Evolutionary conservation across 805 yeast species (phyloP), one percentile per base, ranked within the genome.

Genomic region (Wickerhamomyces kurtzmanii): DNA sequence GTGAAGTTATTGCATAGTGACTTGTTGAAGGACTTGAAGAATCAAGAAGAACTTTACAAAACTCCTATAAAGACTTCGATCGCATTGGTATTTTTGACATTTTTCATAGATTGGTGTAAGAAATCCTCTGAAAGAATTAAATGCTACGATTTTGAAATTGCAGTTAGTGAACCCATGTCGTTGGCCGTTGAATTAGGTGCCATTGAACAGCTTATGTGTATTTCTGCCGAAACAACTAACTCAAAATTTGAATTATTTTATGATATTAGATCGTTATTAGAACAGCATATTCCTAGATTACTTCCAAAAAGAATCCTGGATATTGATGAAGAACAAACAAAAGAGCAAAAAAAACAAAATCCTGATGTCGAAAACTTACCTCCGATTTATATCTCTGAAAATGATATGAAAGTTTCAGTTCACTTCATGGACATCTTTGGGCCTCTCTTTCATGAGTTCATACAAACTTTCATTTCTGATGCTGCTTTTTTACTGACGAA

Each of bases 101-200:
- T 60, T 28, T 75, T 78, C 41, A 68, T 75, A 29, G 62, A 68
- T 6, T 78, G 86, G 87, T 77, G 85, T 47, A 80, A 78, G 42
- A 37, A 51, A 7, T 57, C 62, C 4, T 44, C 57, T 3, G 28
- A 46, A 5, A 58, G 79, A 34, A 58, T 62, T 0, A 39, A 48
- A 13, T 53, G 59, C 17, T 68, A 61, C 34, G 76, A 75, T 36
- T 78, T 77, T 39, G 65, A 65, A 22, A 54, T 54, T 15, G 67
- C 65, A 23, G 70, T 79, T 16, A 68, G 76, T 34, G 60, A 59
- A 17, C 82, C 83, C 32, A 65, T 79, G 57, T 68, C 68, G 20
- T 49, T 55, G 27, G 64, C 71, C 12, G 72, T 79, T 7, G 70
- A 71, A 27, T 56, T 67, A 17, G 91, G 89, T 22, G 83, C 83